Evolutionary conservation across 1,284 basidiomycete species (phyloP), one percentile per base, ranked within the genome.

Genomic region (Gymnopus androsaceus): DNA sequence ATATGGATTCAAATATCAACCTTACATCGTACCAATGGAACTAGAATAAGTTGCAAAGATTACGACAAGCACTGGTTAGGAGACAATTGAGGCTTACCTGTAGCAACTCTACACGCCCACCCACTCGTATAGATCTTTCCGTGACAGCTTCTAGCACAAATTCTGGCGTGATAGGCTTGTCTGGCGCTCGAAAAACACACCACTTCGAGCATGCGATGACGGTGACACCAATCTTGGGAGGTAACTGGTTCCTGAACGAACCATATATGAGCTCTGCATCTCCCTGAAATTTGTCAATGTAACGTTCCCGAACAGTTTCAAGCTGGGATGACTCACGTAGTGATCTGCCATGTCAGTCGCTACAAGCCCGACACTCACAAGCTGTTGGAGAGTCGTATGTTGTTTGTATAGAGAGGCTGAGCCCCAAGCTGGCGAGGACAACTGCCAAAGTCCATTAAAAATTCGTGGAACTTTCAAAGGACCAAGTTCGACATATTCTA

Each of bases 371-470:
- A 69, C 69, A 41, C 73, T 68, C 31, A 73, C 70, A 59, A 76
- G 73, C 19, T 68, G 68, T 27, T 64, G 66, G 72, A 81, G 76
- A 50, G 75, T 72, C 6, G 65, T 63, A 33, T 74, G 72, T 38
- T 80, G 73, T 59, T 72, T 75, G 36, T 69, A 56, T 19, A 72
- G 70, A 1, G 78, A 71, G 1, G 78, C 76, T 38, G 74, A 75
- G n/a, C 79, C 79, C 79, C 79, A 81, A 14, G 78, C 78, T 17
- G 76, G 75, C 63, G 72, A 75, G 38, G 78, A 79, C 36, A 81
- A 69, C 61, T 80, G 79, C 79, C 78, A 81, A 5, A 81, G 70
- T 12, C 79, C 79, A 36, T 72, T 75, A 64, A 72, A 77, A 15
- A 81, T 63, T 40, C 79, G 70, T 9, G 79, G 79, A 14, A 58